These are phyloP conservation scores for Peronospora tabacina DNA, from an alignment of 352 stramenopile species.

Conservation along the genomic window DNA sequence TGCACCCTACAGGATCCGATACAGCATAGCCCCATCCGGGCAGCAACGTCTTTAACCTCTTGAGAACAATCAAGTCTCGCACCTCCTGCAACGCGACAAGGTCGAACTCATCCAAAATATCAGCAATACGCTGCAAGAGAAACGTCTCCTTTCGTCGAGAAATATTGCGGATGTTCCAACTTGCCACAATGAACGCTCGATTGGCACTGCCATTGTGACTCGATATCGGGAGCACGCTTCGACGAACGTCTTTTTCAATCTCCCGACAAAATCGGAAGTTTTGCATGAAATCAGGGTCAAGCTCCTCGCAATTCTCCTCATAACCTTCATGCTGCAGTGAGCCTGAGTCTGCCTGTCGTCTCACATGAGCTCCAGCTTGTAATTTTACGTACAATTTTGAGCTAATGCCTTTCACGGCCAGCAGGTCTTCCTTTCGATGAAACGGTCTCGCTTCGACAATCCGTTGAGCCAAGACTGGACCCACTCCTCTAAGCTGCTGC, in stretches of 20 bases:
- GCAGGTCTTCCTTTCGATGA: slow-evolving; percentile 37
- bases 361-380: slow-evolving; percentile 16
- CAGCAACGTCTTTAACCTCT: slow-evolving; percentile 47
- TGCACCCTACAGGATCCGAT: slow-evolving; percentile 34
- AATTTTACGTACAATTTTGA: slow-evolving; percentile 38
- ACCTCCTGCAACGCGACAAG: slow-evolving; percentile 60
- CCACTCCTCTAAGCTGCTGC: slow-evolving; percentile 34
- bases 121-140: slow-evolving; percentile 39
- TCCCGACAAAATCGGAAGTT: slow-evolving; percentile 30
- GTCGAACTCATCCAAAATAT: slow-evolving; percentile 52
- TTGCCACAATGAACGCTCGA: slow-evolving; percentile 39
- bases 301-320: neutral
- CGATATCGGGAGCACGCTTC: slow-evolving; percentile 24
- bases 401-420: slow-evolving; percentile 43
- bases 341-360: slow-evolving; percentile 2
- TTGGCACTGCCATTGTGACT: neutral
- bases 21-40: slow-evolving; percentile 48
- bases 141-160: slow-evolving; percentile 37
- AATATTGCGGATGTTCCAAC: slow-evolving; percentile 74
- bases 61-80: slow-evolving; percentile 54
- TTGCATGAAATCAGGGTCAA: neutral
- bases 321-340: neutral
- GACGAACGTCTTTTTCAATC: slow-evolving; percentile 32
- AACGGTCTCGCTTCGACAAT: slow-evolving; percentile 49
- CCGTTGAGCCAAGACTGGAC: slow-evolving; percentile 27